A percentile compares a stretch with the other conserved stretches of the same genome.
Conservation (phyloP, 2,329 filamentous ascomycete genomes). For the Dactylellina cionopaga region DNA sequence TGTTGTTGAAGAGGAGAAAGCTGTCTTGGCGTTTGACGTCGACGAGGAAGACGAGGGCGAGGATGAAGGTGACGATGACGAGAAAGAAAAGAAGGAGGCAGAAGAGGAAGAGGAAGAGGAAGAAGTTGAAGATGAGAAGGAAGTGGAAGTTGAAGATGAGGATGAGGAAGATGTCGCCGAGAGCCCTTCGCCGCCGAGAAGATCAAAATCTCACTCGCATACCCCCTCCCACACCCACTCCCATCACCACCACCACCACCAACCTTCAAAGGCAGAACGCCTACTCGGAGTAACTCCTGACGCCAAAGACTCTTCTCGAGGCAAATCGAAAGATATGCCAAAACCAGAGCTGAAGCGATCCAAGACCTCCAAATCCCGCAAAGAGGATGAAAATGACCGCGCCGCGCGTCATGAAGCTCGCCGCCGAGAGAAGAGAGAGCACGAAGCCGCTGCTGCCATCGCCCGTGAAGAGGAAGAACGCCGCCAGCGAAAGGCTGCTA, state of each 20-base stretch:
- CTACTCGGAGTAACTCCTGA: slow-evolving; percentile 25
- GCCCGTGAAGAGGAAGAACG: slow-evolving; percentile 47
- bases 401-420: slow-evolving; percentile 46
- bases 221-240: slow-evolving; percentile 2
- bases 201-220: slow-evolving; percentile 29
- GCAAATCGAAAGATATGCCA: slow-evolving; percentile 42
- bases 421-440: slow-evolving; percentile 40
- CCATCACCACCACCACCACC: slow-evolving; percentile 10
- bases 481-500: slow-evolving; percentile 41
- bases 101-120: slow-evolving; percentile 7
- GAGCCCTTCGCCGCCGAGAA: slow-evolving; percentile 12
- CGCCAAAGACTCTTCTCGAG: slow-evolving; percentile 13
- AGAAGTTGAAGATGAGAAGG: background rate
- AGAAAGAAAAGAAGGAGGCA: slow-evolving; percentile 13
- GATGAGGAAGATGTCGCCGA: slow-evolving; percentile 8
- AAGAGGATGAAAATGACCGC: slow-evolving; percentile 47
- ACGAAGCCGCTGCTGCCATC: slow-evolving; percentile 43
- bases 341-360: slow-evolving; percentile 46
- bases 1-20: slow-evolving; percentile 15
- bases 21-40: slow-evolving; percentile 34
- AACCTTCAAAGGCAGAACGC: slow-evolving; percentile 39
- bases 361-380: slow-evolving; percentile 44
- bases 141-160: background rate
- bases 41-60: slow-evolving; percentile 28
- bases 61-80: slow-evolving; percentile 1